Conservation (phyloP, 2,329 filamentous ascomycete species). For the Periconia digitata region DNA sequence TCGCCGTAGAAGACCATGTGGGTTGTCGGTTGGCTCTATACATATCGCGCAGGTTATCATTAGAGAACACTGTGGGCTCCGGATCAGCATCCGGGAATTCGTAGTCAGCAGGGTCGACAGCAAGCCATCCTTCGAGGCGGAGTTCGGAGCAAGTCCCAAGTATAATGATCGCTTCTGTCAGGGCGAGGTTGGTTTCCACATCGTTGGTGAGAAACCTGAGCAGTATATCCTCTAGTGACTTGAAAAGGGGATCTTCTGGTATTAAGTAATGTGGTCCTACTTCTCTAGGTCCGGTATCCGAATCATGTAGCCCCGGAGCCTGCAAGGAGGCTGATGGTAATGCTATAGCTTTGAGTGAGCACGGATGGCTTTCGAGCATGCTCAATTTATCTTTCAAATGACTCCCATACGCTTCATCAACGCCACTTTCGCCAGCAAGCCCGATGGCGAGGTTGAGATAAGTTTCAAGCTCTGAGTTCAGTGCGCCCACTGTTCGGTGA, state of each 20-base stretch:
- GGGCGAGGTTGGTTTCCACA: constrained; percentile 83
- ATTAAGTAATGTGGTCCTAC: constrained; percentile 61
- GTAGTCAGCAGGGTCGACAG: constrained; percentile 64
- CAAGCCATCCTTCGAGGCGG: constrained; percentile 85
- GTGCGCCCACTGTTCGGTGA: constrained; percentile 69
- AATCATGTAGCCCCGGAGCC: constrained; percentile 50
- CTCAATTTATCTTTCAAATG: constrained; percentile 71
- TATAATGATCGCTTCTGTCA: constrained; percentile 81
- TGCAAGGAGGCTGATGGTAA: constrained; percentile 63
- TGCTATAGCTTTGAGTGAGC: constrained; percentile 68
- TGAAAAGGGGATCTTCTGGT: constrained; percentile 61
- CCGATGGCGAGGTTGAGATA: constrained; percentile 69
- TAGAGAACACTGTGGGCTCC: constrained; percentile 27
- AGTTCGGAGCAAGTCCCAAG: constrained; percentile 84
- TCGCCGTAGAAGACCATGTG: constrained; percentile 37
- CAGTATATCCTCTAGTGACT: constrained; percentile 60
- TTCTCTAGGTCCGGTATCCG: constrained; percentile 59
- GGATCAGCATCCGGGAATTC: constrained; percentile 30
- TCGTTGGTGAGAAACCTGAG: constrained; percentile 85
- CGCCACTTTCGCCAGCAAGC: constrained; percentile 68
- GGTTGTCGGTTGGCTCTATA: constrained; percentile 40
- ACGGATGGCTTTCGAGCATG: constrained; percentile 71
- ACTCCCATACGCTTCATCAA: constrained; percentile 72
- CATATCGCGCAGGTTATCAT: constrained; percentile 34
- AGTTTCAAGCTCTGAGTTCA: constrained; percentile 73